Base-by-base conservation (phyloP, 495 filamentous ascomycete genomes). In the Penicillium riverlandense region DNA sequence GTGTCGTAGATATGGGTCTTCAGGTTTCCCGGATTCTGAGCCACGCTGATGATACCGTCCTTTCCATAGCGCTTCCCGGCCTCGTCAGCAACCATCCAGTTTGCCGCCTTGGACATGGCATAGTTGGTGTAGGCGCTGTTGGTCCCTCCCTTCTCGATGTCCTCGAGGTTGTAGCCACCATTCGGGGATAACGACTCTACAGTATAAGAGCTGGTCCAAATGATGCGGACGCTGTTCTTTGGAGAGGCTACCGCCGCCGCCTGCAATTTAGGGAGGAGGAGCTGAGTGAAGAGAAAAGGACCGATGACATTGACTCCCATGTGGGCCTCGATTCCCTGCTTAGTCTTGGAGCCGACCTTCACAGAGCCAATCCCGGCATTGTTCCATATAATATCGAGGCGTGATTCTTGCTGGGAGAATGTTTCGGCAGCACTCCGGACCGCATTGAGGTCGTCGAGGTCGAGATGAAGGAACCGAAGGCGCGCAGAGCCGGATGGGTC, bases 311-410 rank as follows among this genome's bases (percentile, higher is more conserved):
- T 32, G 30, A 50, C 38, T 8, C 48, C 48, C 16, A 50, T 36
- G n/a, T 37, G 36, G 7, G 48, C 38, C 35, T 50, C 48, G 16
- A 50, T 30, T 28, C 37, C 48, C 34, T 50, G 48, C 6, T 32
- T 30, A 11, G 43, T 50, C 11, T 31, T 45, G 7, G 38, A n/a
- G 12, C 48, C 48, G 4, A 34, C 13, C 16, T 38, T 13, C 7
- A 50, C 48, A 22, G 42, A 42, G 11, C 48, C 48, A 5, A 61
- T 44, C 6, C 65, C 72, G 5, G 61, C 69, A 38, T 77, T 76
- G 29, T 70, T 67, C 37, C 75, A 63, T 22, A 77, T 50, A 31
- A 68, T 49, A 48, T 76, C 71, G 7, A 75, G 57, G 1, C 36
- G 50, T 32, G 64, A 59, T 14, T 58, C 55, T 11, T 64, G 48